Base-by-base conservation (phyloP, 2,329 filamentous ascomycete species). In the Neofusicoccum ribis region DNA sequence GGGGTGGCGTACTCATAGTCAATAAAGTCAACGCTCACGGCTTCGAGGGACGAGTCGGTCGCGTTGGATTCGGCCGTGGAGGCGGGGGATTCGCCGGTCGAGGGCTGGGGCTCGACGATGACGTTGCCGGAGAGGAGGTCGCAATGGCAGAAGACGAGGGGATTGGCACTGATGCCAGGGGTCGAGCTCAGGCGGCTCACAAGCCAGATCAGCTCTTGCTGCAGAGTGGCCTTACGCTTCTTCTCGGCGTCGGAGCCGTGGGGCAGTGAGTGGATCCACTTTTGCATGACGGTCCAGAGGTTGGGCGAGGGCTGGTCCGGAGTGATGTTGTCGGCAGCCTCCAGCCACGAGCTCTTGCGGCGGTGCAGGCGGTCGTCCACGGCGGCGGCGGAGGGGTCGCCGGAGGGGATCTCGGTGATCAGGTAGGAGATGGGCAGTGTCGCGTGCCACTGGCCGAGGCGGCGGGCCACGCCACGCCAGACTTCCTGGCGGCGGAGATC, bases 1-100 rank as follows among this genome's bases (percentile, higher is more conserved):
- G 95, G 93, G 4, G 92, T 95, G 14, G 93, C 93, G 78, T 99
- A 99, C 78, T 99, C 95, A 82, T 98, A 99, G 80, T 99, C 95
- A 77, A 99, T 99, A 79, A 99, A 98, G 74, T 73, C 72, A 34
- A 78, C 76, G 49, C 86, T 87, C 64, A 94, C 89, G 2, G 73
- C 70, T 49, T 66, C 64, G 17, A 68, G 64, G 47, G 56, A 60
- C 23, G 54, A 49, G 17, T 59, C 49, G 43, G 58, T 58, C 5
- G 60, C 37, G 60, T 74, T 70, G 11, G 67, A 63, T 8, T 68
- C 67, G 46, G 66, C 37, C 43, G 69, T 71, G 12, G 72, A 72
- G 3, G 74, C 69, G 15, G 72, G 66, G 6, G 75, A 74, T 52
- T 68, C 70, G 62, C 69, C 69, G 14, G 76, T 77, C 27, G 73